Percentiles rank a stretch among this genome's conserved stretches.
Conservation (phyloP, 2,329 filamentous ascomycete genomes). For the Fusarium haematococcum region DNA sequence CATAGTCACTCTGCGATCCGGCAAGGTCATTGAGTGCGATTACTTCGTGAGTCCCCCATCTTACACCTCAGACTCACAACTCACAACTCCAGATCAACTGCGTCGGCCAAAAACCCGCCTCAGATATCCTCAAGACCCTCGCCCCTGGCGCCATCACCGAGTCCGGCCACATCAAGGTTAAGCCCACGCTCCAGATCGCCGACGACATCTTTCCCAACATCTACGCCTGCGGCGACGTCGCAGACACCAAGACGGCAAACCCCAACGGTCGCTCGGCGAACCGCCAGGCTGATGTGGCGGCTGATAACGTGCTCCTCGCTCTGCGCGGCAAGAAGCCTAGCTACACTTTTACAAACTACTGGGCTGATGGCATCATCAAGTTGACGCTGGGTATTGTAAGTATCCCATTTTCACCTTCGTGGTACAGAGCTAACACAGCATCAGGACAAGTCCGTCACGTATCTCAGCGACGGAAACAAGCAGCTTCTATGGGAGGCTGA, state of each 20-base stretch:
- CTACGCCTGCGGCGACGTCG: conserved; percentile 74
- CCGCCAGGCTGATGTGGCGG: conserved; percentile 64
- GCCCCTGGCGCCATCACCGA: conserved; percentile 58
- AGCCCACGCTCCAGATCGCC: conserved; percentile 67
- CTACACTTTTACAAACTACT: conserved; percentile 55
- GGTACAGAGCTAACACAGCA: neutral
- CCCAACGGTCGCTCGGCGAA: conserved; percentile 67
- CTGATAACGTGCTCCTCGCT: conserved; percentile 64
- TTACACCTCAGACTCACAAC: neutral
- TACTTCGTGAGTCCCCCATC: conserved; percentile 56
- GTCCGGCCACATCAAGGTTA: conserved; percentile 64
- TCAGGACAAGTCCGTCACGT: conserved; percentile 59
- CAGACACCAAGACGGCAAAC: conserved; percentile 58
- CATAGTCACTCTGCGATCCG: conserved; percentile 58
- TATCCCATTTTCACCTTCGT: neutral
- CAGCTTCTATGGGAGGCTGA: conserved; percentile 57
- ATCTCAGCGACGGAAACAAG: conserved; percentile 56
- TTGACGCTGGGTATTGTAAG: conserved; percentile 65
- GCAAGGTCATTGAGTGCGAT: conserved; percentile 60
- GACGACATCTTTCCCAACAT: conserved; percentile 62
- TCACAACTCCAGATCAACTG: conserved; percentile 62
- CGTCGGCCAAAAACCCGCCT: conserved; percentile 70
- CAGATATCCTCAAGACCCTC: conserved; percentile 57
- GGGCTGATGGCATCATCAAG: conserved; percentile 64
- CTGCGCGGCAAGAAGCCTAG: conserved; percentile 55